These are phyloP conservation scores for Luzula sylvatica DNA, from an alignment of 176 grass and related monocot genomes.

Conservation along the genomic window DNA sequence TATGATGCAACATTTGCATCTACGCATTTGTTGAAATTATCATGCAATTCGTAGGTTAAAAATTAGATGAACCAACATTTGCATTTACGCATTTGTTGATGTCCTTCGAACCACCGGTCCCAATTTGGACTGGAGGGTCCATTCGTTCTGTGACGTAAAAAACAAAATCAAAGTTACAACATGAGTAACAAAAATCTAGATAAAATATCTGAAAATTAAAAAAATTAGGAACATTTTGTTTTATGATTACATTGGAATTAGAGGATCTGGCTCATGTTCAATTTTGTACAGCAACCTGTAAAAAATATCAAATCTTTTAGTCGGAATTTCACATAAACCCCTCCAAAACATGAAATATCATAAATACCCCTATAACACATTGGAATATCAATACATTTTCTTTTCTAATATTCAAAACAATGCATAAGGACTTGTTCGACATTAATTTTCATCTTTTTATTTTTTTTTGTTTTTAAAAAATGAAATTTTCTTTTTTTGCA, in stretches of 20 bases:
- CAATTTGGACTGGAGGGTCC: slow-evolving; percentile 43
- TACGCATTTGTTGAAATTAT: neutral
- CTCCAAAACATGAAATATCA: neutral
- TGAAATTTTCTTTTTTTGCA: no score
- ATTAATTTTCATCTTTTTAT: no score
- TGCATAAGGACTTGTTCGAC: no score
- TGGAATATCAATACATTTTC: no score
- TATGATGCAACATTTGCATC: no score
- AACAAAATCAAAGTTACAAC: neutral
- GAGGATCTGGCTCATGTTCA: slow-evolving; percentile 60
- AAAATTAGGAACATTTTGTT: neutral
- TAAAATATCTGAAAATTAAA: neutral
- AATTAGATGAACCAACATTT: slow-evolving; percentile 77
- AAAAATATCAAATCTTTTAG: neutral
- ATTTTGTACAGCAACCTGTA: slow-evolving; percentile 46
- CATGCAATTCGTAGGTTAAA: neutral
- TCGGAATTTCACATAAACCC: neutral
- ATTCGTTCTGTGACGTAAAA: slow-evolving; percentile 37
- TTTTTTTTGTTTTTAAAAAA: no score
- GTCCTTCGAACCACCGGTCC: slow-evolving; percentile 89
- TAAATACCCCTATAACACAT: no score
- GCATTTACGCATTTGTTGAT: slow-evolving; percentile 52
- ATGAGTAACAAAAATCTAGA: no score
- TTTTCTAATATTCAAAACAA: no score
- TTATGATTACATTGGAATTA: slow-evolving; percentile 62